Base-by-base conservation (phyloP, 306 rosid genomes). In the Hippophae tibetana region DNA sequence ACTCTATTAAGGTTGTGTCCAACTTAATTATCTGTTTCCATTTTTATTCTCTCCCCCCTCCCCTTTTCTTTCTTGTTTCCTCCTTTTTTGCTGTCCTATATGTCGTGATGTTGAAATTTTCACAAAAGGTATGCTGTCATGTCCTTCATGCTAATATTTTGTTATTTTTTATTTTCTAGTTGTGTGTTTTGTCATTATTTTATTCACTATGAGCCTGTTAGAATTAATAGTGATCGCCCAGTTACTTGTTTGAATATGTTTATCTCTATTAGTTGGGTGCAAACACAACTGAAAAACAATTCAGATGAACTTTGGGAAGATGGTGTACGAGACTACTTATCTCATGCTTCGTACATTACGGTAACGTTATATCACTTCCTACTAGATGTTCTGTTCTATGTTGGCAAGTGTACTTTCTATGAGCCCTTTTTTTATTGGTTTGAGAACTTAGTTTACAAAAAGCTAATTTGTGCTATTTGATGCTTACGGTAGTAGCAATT, bases 241-340 rank as follows among this genome's bases (percentile, higher is more conserved):
- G 13, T 6, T 55, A 47, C 53, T 47, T 48, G 63, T 52, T 45
- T 64, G 69, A 12, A 4, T 57, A 43, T 65, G 53, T 26, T 26
- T 56, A 42, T 62, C 65, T 78, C 26, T 41, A 47, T 70, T 87
- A 93, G 99, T 74, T 93, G 99, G 99, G 86, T 93, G 71, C 97
- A 88, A 78, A 38, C 76, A 44, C 99, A 93, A 70, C 71, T 93
- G 56, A 82, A 86, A 62, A 79, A 86, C 76, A 95, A 84, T 60
- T 97, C 99, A 58, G 95, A 93, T 79, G 99, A 93, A 67, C 90
- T 93, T 66, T 93, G 99, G 99, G 99, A 88, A 77, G 97, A 88
- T 62, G 99, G 99, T 68, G 64, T 86, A 56, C 84, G 75, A 58
- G 95, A 93, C 76, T 88, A 93, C 85, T 69, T 93, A 42, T 56